phyloP scores from a whole-genome alignment of 1,139 yeast genomes.

The Kodamaea arcana region DNA sequence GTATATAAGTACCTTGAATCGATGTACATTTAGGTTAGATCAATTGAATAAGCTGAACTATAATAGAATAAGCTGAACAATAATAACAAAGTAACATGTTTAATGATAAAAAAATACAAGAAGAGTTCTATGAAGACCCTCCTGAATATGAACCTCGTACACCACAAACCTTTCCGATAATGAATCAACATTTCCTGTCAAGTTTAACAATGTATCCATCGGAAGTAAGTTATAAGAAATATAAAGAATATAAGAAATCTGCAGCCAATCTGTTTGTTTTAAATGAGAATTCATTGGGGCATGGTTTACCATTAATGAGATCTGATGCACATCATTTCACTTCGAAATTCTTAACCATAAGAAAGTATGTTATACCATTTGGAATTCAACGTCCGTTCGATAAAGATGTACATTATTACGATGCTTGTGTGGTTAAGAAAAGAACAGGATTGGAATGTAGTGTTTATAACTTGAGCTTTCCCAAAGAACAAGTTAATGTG shows the following conservation, averaged over 20 bases:
- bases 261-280: neutral
- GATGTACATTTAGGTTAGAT: too few species aligned
- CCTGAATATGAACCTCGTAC: neutral
- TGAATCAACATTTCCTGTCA: neutral
- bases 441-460: constrained; percentile 4
- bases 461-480: constrained; percentile 5
- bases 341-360: constrained; percentile 6
- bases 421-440: constrained; percentile 6
- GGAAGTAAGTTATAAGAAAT: neutral
- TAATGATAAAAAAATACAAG: too few species aligned
- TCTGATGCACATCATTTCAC: constrained; percentile 1
- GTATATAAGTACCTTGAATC: too few species aligned
- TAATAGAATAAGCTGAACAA: too few species aligned
- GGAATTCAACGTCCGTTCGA: constrained; percentile 2
- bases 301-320: neutral
- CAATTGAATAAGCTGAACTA: too few species aligned
- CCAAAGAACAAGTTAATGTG: constrained; percentile 3
- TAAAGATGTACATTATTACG: constrained; percentile 4
- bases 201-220: neutral
- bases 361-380: constrained; percentile 1
- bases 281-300: neutral
- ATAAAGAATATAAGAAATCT: neutral
- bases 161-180: neutral
- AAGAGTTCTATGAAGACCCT: neutral
- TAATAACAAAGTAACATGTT: too few species aligned